Base-by-base conservation (phyloP, 23 red algal species). In the Gracilaria caudata region DNA sequence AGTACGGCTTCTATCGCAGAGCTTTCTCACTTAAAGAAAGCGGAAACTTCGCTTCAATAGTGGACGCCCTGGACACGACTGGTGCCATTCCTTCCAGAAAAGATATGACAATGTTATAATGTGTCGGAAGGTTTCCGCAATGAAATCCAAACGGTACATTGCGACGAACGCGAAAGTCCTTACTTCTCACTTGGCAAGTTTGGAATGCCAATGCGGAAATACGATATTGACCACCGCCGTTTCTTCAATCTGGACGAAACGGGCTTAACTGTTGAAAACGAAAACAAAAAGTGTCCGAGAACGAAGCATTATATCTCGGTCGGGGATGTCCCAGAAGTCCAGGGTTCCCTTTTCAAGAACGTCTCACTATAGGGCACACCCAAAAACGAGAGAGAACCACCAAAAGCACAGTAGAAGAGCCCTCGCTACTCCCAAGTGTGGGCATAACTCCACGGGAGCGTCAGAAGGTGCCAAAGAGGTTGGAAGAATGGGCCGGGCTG, bases 141-240 rank as follows among this genome's bases (percentile, higher is more conserved):
- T 45, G 2, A 33, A 73, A 41, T 41, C 33, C 1, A 73, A 73
- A 23, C 68, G 68, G 0, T 73, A 73, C 43, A 73, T 73, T 26
- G 68, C 68, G 8, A 73, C 68, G 0, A 73, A 73, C 43, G 68
- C 68, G 5, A 13, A 73, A 7, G 34, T 40, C 4, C 34, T 41
- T 6, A 40, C 34, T 0, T 24, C 37, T n/a, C 68, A 44, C 21
- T 4, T 45, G n/a, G 68, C 68, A 49, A 41, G 37, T 39, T 73
- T 9, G 20, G 0, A 8, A n/a, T 1, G 21, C 33, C 41, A 3
- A 24, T 41, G n/a, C 19, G 19, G 3, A 23, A 40, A 23, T 30
- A 26, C 68, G 9, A 73, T 23, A 73, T 73, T 49, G 68, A 73
- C 26, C 19, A 12, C n/a, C 21, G 5, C 24, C 68, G 68, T 24